Percentiles rank a stretch among this genome's conserved stretches.
Evolutionary conservation across 352 stramenopile genomes (phyloP).

Genomic region (Pythium aquatile): DNA sequence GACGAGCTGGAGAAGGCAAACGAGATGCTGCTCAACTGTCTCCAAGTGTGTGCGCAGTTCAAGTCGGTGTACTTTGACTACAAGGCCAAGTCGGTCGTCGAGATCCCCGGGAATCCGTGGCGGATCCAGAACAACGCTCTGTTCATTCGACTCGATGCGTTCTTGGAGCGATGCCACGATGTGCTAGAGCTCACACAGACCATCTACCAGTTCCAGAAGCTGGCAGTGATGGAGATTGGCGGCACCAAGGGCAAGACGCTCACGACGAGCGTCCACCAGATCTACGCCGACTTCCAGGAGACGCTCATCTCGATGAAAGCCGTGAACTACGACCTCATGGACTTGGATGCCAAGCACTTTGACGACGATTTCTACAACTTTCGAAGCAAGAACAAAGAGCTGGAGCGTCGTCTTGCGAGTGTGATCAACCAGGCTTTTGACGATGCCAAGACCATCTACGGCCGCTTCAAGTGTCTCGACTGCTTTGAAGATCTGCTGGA

Average conservation of each 20-base stretch:
- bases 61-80: constrained; percentile 93
- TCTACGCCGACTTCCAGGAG: constrained; percentile 85
- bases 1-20: constrained; percentile 72
- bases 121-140: constrained; percentile 91
- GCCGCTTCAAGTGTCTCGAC: constrained; percentile 90
- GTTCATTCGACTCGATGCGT: constrained; percentile 88
- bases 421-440: constrained; percentile 93
- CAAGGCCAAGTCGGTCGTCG: constrained; percentile 78
- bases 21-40: constrained; percentile 60
- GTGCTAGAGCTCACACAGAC: constrained; percentile 88
- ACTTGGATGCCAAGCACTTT: constrained; percentile 89
- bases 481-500: constrained; percentile 89
- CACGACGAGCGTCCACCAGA: constrained; percentile 88
- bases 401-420: constrained; percentile 82
- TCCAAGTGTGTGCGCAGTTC: constrained; percentile 87
- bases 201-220: constrained; percentile 88
- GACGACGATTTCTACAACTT: constrained; percentile 93
- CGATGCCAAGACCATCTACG: constrained; percentile 86
- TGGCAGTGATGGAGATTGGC: constrained; percentile 87
- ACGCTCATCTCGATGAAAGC: constrained; percentile 73
- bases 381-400: constrained; percentile 83
- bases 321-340: constrained; percentile 88
- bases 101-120: constrained; percentile 88
- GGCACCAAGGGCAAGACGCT: constrained; percentile 92
- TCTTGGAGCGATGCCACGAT: constrained; percentile 91